Evolutionary conservation across 495 filamentous ascomycete genomes (phyloP).

Genomic region (Letharia columbiana): DNA sequence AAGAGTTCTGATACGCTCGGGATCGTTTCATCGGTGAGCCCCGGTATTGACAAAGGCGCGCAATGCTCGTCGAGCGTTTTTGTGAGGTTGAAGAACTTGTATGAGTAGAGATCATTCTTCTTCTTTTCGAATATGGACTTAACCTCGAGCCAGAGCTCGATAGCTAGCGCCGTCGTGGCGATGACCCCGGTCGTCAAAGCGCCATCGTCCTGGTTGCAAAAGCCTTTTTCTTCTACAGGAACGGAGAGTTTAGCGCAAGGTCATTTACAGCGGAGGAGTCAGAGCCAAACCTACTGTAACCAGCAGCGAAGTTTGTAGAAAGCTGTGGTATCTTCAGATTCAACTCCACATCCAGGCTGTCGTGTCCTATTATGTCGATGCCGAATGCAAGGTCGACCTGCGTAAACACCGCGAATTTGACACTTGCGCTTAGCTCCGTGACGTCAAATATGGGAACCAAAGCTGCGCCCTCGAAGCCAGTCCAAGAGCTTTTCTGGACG

Average conservation of each 20-base stretch:
- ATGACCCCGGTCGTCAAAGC: background rate
- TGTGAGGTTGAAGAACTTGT: background rate
- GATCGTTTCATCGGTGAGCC: too few species aligned
- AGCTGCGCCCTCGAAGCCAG: background rate
- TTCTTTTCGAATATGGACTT: background rate
- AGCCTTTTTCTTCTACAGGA: background rate
- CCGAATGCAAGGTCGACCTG: constrained; percentile 5
- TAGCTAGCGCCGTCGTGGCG: background rate
- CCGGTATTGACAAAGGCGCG: background rate
- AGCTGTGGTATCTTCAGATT: constrained; percentile 7
- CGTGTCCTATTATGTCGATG: constrained; percentile 2
- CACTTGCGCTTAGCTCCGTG: background rate
- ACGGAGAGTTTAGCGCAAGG: background rate
- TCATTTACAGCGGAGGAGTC: background rate
- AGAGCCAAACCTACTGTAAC: constrained; percentile 1
- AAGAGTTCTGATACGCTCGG: too few species aligned
- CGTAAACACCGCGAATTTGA: constrained; percentile 2
- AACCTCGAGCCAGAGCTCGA: background rate
- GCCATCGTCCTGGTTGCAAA: background rate
- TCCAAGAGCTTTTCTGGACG: background rate
- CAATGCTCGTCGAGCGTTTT: background rate
- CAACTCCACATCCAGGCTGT: background rate
- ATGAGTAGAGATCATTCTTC: background rate
- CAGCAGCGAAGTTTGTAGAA: background rate
- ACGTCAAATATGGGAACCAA: constrained; percentile 3